Conservation (phyloP, 495 filamentous ascomycete genomes). For the Aspergillus asperescens region DNA sequence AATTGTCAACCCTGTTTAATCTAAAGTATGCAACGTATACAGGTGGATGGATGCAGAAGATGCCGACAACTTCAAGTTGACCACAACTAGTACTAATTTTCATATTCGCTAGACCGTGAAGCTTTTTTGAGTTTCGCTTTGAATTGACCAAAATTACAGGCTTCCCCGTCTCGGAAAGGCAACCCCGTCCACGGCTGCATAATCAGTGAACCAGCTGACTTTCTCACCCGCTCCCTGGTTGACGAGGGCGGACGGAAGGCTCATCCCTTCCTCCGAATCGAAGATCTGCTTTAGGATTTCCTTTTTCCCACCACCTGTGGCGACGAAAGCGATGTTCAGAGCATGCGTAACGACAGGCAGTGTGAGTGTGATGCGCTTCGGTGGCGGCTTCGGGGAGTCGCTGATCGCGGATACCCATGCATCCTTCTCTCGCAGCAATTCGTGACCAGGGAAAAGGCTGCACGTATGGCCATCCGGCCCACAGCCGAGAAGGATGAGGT, state of each 20-base stretch:
- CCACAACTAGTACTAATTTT: neutral
- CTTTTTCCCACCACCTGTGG: constrained; percentile 83
- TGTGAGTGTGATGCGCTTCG: constrained; percentile 84
- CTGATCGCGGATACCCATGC: constrained; percentile 90
- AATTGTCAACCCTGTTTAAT: neutral
- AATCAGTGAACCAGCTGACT: constrained; percentile 93
- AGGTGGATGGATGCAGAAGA: constrained; percentile 1
- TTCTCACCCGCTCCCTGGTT: constrained; percentile 77
- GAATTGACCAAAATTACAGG: constrained; percentile 29
- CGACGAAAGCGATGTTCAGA: constrained; percentile 81
- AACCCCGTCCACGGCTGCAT: constrained; percentile 75
- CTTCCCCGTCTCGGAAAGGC: constrained; percentile 66
- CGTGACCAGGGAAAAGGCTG: constrained; percentile 88
- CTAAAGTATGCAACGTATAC: constrained; percentile 1
- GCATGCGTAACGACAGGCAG: constrained; percentile 84
- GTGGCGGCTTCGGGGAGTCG: constrained; percentile 91
- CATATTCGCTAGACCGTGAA: too few species aligned
- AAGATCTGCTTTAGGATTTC: constrained; percentile 90
- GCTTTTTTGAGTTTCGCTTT: too few species aligned
- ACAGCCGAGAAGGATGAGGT: constrained; percentile 84
- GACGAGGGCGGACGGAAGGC: constrained; percentile 78
- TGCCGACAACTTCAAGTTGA: too few species aligned
- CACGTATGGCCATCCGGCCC: constrained; percentile 97
- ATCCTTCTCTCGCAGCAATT: constrained; percentile 76
- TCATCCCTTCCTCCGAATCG: constrained; percentile 65